Evolutionary conservation across 495 filamentous ascomycete species (phyloP).

Genomic region (Staphylotrichum longicolle): DNA sequence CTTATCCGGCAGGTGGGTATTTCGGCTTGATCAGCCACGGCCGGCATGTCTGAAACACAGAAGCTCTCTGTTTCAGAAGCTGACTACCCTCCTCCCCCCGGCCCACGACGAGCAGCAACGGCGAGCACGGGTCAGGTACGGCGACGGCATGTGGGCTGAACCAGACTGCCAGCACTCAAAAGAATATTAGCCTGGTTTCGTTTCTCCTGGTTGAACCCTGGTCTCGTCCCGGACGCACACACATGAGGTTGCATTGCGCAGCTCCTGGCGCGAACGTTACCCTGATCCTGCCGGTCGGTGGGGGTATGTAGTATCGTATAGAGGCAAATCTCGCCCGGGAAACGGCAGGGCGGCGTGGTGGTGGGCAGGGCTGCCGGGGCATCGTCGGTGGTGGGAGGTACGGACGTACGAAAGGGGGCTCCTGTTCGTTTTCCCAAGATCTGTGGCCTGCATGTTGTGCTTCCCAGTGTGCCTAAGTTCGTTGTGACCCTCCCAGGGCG

Average conservation of each 20-base stretch:
- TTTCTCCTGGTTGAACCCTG: neutral
- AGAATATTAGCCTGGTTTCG: constrained; percentile 5
- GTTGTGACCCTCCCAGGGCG: no score
- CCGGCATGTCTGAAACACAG: constrained; percentile 24
- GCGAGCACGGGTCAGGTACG: neutral
- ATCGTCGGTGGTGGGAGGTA: no score
- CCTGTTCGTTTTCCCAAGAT: no score
- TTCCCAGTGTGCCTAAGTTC: no score
- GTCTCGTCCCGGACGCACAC: neutral
- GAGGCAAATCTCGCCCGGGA: neutral
- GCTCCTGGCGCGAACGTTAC: constrained; percentile 10
- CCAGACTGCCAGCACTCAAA: neutral
- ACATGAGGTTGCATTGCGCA: constrained; percentile 14
- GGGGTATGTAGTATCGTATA: neutral
- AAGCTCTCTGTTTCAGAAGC: constrained; percentile 20
- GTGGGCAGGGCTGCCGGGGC: no score
- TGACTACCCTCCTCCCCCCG: neutral
- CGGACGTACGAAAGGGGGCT: no score
- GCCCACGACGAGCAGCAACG: neutral
- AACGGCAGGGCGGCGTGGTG: no score
- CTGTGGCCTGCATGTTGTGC: no score
- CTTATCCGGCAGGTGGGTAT: constrained; percentile 10
- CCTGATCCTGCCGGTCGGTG: neutral
- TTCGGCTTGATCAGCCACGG: constrained; percentile 17
- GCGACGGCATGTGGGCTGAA: neutral